phyloP scores from a whole-genome alignment of 345 rosid species.

The Carallia brachiata region DNA sequence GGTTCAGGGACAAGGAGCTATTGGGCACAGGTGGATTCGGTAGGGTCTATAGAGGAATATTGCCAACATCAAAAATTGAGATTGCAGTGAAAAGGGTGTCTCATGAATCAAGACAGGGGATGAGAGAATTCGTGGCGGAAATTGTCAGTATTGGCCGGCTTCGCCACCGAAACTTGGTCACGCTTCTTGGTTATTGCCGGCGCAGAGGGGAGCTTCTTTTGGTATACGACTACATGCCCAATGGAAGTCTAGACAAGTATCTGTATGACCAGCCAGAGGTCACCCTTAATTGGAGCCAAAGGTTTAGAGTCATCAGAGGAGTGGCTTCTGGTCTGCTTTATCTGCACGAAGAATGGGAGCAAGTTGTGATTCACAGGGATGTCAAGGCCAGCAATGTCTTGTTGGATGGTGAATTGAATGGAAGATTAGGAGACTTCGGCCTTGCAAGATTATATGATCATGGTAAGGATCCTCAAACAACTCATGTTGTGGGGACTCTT shows the following conservation, averaged over 20 bases:
- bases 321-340: constrained; percentile 57
- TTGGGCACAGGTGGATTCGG: constrained; percentile 71
- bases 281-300: constrained; percentile 50
- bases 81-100: constrained; percentile 65
- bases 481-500: constrained; percentile 51
- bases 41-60: constrained; percentile 51
- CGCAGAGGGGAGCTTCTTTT: constrained; percentile 57
- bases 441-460: constrained; percentile 61
- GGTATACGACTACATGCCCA: constrained; percentile 65
- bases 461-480: constrained; percentile 55
- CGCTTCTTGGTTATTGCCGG: constrained; percentile 56
- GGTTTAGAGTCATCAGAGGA: constrained; percentile 49
- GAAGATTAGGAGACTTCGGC: constrained; percentile 63
- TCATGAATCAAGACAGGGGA: constrained; percentile 62
- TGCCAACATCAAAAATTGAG: constrained; percentile 41
- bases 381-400: constrained; percentile 62
- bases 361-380: constrained; percentile 63
- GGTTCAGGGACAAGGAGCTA: constrained; percentile 53
- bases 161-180: constrained; percentile 58
- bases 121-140: constrained; percentile 60
- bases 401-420: constrained; percentile 52
- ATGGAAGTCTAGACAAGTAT: constrained; percentile 57
- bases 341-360: constrained; percentile 68
- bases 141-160: constrained; percentile 53
- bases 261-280: constrained; percentile 40